Evolutionary conservation across 1,139 yeast species (phyloP).

Genomic region (Tardiomyces blankii): DNA sequence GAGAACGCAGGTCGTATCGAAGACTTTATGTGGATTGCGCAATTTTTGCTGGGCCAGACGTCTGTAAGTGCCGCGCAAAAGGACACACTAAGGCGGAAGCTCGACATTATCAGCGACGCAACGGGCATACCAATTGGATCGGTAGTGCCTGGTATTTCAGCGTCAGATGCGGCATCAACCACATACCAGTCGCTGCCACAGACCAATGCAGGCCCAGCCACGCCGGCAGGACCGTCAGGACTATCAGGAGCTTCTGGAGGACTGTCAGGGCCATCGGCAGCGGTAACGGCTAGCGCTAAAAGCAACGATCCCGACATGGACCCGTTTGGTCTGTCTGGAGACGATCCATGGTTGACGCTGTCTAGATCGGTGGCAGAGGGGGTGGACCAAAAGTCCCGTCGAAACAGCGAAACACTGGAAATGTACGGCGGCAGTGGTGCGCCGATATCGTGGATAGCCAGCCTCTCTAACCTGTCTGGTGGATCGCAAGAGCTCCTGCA

Average conservation of each 20-base stretch:
- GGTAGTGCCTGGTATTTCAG: not conserved
- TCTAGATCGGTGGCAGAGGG: conserved; percentile 2
- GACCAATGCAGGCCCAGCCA: not conserved
- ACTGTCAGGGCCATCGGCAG: no score
- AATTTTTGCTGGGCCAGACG: conserved; percentile 10
- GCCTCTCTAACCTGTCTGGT: conserved; percentile 1
- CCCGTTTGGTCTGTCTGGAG: not conserved
- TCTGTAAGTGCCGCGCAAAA: conserved; percentile 8
- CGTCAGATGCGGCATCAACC: not conserved
- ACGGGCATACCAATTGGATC: not conserved
- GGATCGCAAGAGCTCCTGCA: conserved; percentile 2
- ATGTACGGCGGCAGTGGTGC: not conserved
- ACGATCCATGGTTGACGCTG: conserved; percentile 6
- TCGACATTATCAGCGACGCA: conserved; percentile 1
- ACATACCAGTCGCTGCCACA: not conserved
- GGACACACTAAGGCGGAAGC: conserved; percentile 7
- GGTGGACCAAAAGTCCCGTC: not conserved
- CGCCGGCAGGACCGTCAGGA: no score
- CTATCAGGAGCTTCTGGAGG: no score
- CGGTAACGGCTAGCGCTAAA: no score
- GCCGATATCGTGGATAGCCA: conserved; percentile 1
- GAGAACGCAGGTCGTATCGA: conserved; percentile 7
- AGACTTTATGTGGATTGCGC: conserved; percentile 11
- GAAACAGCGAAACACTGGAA: not conserved
- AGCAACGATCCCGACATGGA: no score